A percentile compares a stretch with the other conserved stretches of the same genome.
phyloP scores from a whole-genome alignment of 352 stramenopile species.

The Globisporangium abappressorium region DNA sequence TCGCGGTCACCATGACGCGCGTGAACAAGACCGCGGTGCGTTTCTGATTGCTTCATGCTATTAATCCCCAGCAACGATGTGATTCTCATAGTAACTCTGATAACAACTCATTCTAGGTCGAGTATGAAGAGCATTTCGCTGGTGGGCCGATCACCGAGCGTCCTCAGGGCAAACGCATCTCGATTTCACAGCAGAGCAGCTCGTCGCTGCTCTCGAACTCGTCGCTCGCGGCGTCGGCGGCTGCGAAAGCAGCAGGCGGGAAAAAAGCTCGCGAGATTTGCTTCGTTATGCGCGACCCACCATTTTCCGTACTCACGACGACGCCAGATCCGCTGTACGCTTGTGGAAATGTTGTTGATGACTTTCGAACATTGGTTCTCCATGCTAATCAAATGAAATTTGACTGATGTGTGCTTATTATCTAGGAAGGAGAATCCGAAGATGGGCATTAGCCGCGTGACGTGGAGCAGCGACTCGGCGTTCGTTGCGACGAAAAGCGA shows the following conservation, averaged over 20 bases:
- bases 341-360: neutral
- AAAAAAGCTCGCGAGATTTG: conserved; percentile 54
- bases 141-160: conserved; percentile 48
- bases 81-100: neutral
- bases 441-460: conserved; percentile 61
- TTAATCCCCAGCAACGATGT: too few relatives aligned
- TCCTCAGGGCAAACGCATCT: conserved; percentile 57
- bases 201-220: conserved; percentile 52
- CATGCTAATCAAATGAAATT: neutral
- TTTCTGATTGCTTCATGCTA: too few relatives aligned
- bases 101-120: conserved; percentile 31
- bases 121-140: conserved; percentile 68
- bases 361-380: neutral
- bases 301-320: conserved; percentile 71
- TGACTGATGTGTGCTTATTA: neutral
- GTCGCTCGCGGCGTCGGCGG: conserved; percentile 52
- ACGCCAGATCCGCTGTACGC: conserved; percentile 64
- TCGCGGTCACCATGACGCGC: conserved; percentile 42
- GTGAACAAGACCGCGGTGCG: conserved; percentile 37
- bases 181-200: conserved; percentile 26
- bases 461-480: conserved; percentile 66
- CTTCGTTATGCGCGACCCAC: conserved; percentile 63
- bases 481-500: conserved; percentile 80
- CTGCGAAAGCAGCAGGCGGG: conserved; percentile 48
- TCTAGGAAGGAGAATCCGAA: conserved; percentile 66